A percentile compares a stretch with the other conserved stretches of the same genome.
Conservation (phyloP, 768 basidiomycete species). For the Coprinellus micaceus region DNA sequence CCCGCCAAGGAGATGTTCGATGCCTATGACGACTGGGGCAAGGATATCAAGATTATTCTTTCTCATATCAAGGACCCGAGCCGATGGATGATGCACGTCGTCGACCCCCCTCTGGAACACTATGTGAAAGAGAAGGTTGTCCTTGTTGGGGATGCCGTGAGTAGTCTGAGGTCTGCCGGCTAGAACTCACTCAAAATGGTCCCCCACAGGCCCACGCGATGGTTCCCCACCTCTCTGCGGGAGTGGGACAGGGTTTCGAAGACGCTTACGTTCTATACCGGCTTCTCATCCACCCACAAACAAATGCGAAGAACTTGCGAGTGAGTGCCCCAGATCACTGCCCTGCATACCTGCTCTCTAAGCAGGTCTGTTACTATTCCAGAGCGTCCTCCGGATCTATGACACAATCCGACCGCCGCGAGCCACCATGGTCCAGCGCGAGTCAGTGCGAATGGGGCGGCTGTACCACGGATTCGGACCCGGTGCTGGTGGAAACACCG, state of each 20-base stretch:
- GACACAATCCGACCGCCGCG: slow-evolving; percentile 42
- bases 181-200: background rate
- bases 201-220: slow-evolving; percentile 50
- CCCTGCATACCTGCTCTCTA: background rate
- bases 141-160: slow-evolving; percentile 51
- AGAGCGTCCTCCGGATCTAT: slow-evolving; percentile 49
- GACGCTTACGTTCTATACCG: slow-evolving; percentile 46
- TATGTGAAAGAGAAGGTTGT: slow-evolving; percentile 45
- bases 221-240: slow-evolving; percentile 56
- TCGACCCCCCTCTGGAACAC: slow-evolving; percentile 41
- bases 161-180: slow-evolving; percentile 13
- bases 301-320: slow-evolving; percentile 36
- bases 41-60: slow-evolving; percentile 39
- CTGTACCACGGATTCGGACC: slow-evolving; percentile 41
- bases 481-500: slow-evolving; percentile 21
- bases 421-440: slow-evolving; percentile 45
- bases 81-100: slow-evolving; percentile 51
- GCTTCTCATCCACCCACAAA: slow-evolving; percentile 41
- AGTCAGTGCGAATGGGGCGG: slow-evolving; percentile 38
- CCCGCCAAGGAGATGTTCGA: slow-evolving; percentile 41
- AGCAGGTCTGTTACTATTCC: background rate
- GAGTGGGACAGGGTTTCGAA: slow-evolving; percentile 59
- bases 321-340: slow-evolving; percentile 24
- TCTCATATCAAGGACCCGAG: slow-evolving; percentile 40
- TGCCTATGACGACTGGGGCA: slow-evolving; percentile 43